Base-by-base conservation (phyloP, 352 stramenopile genomes). In the Phytophthora pseudosyringae region DNA sequence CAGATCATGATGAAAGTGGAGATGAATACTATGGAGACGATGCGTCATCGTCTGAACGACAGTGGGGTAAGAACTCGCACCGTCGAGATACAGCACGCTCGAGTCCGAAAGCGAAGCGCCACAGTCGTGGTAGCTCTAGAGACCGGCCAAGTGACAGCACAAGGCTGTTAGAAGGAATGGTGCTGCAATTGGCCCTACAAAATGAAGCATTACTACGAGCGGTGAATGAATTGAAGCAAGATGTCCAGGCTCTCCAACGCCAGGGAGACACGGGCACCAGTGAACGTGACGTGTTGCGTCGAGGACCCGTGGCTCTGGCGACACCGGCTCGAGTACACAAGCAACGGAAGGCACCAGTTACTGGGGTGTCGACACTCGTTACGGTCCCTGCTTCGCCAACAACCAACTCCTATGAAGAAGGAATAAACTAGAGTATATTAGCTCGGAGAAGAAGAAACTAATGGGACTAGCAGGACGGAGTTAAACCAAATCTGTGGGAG, bases 151-250 rank as follows among this genome's bases (percentile, higher is more conserved):
- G 50, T 35, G 61, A 43, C 9, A 67, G 64, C 21, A 78, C 52
- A n/a, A 85, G 69, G 49, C 51, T 81, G 8, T 59, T 88, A 1
- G 67, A 86, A 47, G 80, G 75, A 33, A 86, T 89, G 77, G 63
- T 89, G 9, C 45, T 89, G 5, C 80, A 87, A 45, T 64, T 89
- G 3, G 77, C 80, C 16, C 64, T 87, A 7, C 77, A 87, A 57
- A 89, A 86, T 51, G 76, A 84, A 39, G 71, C 59, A 8, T 59
- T 87, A 8, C 40, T 86, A 36, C 77, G 70, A n/a, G 70, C 80
- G 11, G 48, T 89, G 4, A 80, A 81, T 5, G 73, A 86, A 10
- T 25, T 89, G 25, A 73, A 65, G 11, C 50, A 58, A 31, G 75
- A 86, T 18, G 47, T 82, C 25, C 64, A 73, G 15, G 44, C 11